Conservation (phyloP, 2,329 filamentous ascomycete species). For the Aureobasidium sp. region DNA sequence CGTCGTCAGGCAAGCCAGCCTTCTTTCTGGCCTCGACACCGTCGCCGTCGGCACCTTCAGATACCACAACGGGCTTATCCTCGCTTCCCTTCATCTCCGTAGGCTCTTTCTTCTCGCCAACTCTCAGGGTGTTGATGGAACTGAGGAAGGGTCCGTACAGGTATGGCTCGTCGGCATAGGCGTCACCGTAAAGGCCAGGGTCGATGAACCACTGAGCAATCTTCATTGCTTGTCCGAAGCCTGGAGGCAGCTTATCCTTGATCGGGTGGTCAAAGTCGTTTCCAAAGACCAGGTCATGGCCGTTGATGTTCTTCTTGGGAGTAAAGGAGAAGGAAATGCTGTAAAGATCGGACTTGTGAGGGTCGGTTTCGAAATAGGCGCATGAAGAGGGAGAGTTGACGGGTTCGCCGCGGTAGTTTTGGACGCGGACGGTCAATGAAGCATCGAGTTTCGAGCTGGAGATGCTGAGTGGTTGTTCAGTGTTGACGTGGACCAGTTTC, state of each 20-base stretch:
- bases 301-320: conserved; percentile 58
- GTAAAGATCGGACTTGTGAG: conserved; percentile 72
- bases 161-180: conserved; percentile 77
- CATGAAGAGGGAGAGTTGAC: conserved; percentile 58
- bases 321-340: conserved; percentile 72
- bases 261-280: conserved; percentile 95
- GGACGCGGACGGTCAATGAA: conserved; percentile 66
- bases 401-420: conserved; percentile 61
- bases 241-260: conserved; percentile 73
- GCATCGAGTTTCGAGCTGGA: conserved; percentile 55
- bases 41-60: conserved; percentile 39
- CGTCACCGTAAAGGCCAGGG: conserved; percentile 81
- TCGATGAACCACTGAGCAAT: conserved; percentile 89
- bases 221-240: conserved; percentile 74
- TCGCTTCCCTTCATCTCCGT: conserved; percentile 24
- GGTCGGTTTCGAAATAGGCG: conserved; percentile 65
- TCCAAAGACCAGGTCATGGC: conserved; percentile 73
- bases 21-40: conserved; percentile 33
- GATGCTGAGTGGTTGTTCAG: conserved; percentile 52
- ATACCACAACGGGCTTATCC: conserved; percentile 52
- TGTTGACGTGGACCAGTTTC: conserved; percentile 66
- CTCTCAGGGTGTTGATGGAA: conserved; percentile 67
- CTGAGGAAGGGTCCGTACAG: conserved; percentile 75
- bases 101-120: conserved; percentile 44
- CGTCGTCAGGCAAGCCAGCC: conserved; percentile 30